phyloP scores from a whole-genome alignment of 495 filamentous ascomycete species.

The Tuber melanosporum region DNA sequence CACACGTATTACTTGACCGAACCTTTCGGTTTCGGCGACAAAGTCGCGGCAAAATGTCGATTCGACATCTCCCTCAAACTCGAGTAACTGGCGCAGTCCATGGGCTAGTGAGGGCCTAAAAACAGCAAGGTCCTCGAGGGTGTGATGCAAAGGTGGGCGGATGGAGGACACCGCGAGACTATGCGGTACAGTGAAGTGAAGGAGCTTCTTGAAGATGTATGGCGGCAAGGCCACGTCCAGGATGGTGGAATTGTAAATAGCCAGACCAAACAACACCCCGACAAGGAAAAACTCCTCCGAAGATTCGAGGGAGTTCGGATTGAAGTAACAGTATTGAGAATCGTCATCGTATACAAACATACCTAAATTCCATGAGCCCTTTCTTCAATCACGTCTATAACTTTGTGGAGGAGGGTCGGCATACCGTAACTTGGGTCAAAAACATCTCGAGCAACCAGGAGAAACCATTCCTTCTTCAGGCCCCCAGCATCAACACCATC shows the following conservation, averaged over 20 bases:
- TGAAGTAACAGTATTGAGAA: conserved; percentile 91
- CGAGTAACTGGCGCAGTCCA: conserved; percentile 68
- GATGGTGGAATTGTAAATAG: conserved; percentile 96
- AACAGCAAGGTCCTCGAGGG: conserved; percentile 77
- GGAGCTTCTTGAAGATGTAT: conserved; percentile 85
- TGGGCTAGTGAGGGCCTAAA: conserved; percentile 70
- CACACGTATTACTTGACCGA: conserved; percentile 60
- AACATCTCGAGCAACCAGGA: conserved; percentile 81
- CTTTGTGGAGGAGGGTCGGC: conserved; percentile 38
- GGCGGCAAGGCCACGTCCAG: conserved; percentile 84
- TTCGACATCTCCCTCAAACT: conserved; percentile 80
- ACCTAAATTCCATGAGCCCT: conserved; percentile 49
- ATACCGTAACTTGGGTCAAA: conserved; percentile 87
- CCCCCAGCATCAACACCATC: conserved; percentile 91
- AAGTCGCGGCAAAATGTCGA: conserved; percentile 79
- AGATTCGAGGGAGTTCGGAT: conserved; percentile 81
- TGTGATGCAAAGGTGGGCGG: conserved; percentile 61
- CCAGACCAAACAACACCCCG: conserved; percentile 78
- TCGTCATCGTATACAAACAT: conserved; percentile 95
- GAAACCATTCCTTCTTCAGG: conserved; percentile 91
- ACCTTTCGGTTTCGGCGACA: conserved; percentile 67
- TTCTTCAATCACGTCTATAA: background rate
- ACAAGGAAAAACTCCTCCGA: conserved; percentile 92
- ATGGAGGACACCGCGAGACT: conserved; percentile 51
- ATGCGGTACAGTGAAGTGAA: conserved; percentile 43